These are phyloP conservation scores for Apostasia shenzhenica DNA, from an alignment of 106 monocot genomes.

Conservation along the genomic window DNA sequence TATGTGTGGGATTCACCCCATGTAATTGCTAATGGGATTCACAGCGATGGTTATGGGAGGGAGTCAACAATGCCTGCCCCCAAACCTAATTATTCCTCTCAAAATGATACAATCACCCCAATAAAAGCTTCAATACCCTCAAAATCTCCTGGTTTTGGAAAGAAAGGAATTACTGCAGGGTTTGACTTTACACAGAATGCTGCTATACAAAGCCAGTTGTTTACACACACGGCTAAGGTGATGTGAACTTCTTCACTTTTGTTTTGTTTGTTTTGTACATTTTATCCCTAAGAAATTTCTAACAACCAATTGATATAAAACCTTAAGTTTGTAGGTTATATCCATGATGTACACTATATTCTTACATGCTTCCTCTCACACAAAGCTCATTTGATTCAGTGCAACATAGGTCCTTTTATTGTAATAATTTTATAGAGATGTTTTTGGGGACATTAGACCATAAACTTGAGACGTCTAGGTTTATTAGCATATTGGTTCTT, in stretches of 20 bases:
- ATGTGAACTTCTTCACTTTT: neutral
- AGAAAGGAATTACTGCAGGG: conserved; percentile 27
- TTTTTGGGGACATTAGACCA: too few relatives aligned
- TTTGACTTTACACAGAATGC: conserved; percentile 15
- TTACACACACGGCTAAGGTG: conserved; percentile 47
- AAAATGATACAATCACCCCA: conserved; percentile 14
- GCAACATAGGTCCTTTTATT: too few relatives aligned
- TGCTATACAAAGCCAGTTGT: conserved; percentile 19
- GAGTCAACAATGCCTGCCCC: conserved; percentile 20
- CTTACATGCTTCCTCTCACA: too few relatives aligned
- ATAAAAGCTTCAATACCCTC: conserved; percentile 15
- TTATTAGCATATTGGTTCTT: too few relatives aligned
- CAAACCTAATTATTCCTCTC: conserved; percentile 31
- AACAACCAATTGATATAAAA: too few relatives aligned
- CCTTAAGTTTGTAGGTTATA: too few relatives aligned
- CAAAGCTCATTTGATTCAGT: too few relatives aligned
- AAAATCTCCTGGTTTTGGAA: conserved; percentile 18
- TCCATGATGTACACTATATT: too few relatives aligned
- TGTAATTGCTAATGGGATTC: conserved; percentile 22
- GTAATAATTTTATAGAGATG: too few relatives aligned
- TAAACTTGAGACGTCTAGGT: too few relatives aligned
- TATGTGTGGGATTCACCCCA: conserved; percentile 51
- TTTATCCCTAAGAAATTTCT: too few relatives aligned
- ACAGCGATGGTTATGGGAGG: conserved; percentile 18
- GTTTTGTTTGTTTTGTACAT: neutral